These are phyloP conservation scores for Chaetomium sp. DNA, from an alignment of 2,329 filamentous ascomycete species.

Conservation along the genomic window DNA sequence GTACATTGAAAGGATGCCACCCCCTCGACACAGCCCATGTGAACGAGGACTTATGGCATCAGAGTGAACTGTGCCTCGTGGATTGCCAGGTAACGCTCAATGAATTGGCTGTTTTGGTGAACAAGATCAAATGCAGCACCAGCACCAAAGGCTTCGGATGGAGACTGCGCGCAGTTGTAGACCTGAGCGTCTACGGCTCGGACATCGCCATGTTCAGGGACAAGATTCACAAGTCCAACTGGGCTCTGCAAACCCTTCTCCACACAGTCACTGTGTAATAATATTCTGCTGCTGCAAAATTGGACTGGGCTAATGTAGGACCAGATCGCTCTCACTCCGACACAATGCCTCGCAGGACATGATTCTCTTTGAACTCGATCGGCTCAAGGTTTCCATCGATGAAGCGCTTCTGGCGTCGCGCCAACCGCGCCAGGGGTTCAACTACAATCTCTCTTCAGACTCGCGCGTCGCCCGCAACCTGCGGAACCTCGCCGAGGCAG, in stretches of 20 bases:
- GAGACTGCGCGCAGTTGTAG: constrained; percentile 2
- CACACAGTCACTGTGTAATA: constrained; percentile 5
- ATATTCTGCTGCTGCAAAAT: neutral
- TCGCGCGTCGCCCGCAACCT: constrained; percentile 5
- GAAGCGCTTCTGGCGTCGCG: constrained; percentile 2
- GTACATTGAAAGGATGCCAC: neutral
- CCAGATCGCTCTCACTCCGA: constrained; percentile 1
- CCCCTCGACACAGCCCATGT: constrained; percentile 7
- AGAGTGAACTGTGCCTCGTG: constrained; percentile 7
- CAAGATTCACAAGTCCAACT: constrained; percentile 11
- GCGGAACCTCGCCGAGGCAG: constrained; percentile 5
- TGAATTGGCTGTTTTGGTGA: constrained; percentile 4
- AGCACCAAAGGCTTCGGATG: neutral
- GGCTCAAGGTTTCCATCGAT: constrained; percentile 4
- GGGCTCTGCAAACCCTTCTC: constrained; percentile 4
- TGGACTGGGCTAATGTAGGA: neutral
- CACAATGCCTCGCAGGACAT: constrained; percentile 8
- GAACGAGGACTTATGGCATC: constrained; percentile 4
- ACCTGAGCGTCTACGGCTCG: constrained; percentile 1
- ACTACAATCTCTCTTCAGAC: neutral
- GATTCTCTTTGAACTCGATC: constrained; percentile 6
- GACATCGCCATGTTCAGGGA: neutral
- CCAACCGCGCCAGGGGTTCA: neutral
- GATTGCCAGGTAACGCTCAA: constrained; percentile 6
- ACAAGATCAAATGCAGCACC: neutral